These are phyloP conservation scores for Coniochaeta hoffmannii DNA, from an alignment of 2,329 filamentous ascomycete species.

Conservation along the genomic window DNA sequence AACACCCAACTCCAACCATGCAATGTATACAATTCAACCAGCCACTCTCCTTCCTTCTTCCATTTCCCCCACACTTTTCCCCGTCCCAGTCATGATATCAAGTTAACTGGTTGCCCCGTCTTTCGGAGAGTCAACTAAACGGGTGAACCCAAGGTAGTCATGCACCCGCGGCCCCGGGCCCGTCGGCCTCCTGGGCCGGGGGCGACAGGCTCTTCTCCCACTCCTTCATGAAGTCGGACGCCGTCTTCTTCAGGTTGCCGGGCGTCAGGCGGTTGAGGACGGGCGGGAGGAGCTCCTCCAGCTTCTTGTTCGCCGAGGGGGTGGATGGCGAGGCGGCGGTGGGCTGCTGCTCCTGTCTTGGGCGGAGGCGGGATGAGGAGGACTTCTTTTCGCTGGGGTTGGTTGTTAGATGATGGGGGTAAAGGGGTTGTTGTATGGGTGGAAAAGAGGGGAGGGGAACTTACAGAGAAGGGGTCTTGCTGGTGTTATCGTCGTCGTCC, in stretches of 20 bases:
- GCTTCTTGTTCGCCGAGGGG: slow-evolving; percentile 29
- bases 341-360: background rate
- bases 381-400: slow-evolving; percentile 25
- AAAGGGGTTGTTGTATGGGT: slow-evolving; percentile 8
- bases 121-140: background rate
- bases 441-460: background rate
- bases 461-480: background rate
- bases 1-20: no score
- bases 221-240: slow-evolving; percentile 81
- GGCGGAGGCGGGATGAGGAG: slow-evolving; percentile 9
- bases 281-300: slow-evolving; percentile 57
- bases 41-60: no score
- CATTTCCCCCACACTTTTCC: no score
- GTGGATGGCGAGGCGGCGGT: slow-evolving; percentile 18
- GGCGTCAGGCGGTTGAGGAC: slow-evolving; percentile 66
- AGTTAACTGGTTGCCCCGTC: no score
- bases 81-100: no score
- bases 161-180: background rate
- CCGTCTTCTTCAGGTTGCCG: slow-evolving; percentile 71
- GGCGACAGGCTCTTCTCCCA: slow-evolving; percentile 76
- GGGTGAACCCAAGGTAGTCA: background rate
- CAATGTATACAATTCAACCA: no score
- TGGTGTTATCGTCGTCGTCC: slow-evolving; percentile 31
- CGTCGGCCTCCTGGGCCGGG: slow-evolving; percentile 20
- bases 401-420: slow-evolving; percentile 10